Conservation (phyloP, 2,329 filamentous ascomycete species). For the Claviceps cyperi region DNA sequence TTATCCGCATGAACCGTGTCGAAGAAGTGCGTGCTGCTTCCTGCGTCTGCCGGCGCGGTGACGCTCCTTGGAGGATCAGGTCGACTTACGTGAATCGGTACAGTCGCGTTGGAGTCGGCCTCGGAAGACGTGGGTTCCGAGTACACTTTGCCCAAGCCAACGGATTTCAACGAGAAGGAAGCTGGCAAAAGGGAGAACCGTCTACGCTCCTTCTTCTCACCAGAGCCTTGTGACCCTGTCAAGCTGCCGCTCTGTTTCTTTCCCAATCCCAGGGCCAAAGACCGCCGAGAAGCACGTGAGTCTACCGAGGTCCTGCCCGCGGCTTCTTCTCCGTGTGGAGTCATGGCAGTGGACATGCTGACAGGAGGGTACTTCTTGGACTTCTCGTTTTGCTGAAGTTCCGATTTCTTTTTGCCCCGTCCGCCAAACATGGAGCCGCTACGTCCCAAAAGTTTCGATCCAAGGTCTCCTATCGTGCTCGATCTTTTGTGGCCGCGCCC, state of each 20-base stretch:
- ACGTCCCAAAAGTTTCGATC: conserved; percentile 73
- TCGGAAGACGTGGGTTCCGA: conserved; percentile 23
- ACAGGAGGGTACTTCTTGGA: conserved; percentile 71
- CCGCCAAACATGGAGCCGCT: conserved; percentile 70
- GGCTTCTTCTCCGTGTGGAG: conserved; percentile 38
- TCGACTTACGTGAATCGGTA: conserved; percentile 34
- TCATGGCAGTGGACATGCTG: conserved; percentile 66
- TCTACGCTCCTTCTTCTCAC: conserved; percentile 43
- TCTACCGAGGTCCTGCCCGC: conserved; percentile 50
- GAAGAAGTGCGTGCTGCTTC: conserved; percentile 23
- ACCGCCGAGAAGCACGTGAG: conserved; percentile 50
- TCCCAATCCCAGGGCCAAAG: conserved; percentile 53
- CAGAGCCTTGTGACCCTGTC: conserved; percentile 37
- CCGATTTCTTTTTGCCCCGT: conserved; percentile 35
- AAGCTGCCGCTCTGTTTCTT: conserved; percentile 60
- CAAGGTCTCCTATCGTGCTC: conserved; percentile 65
- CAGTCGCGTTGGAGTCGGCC: conserved; percentile 35
- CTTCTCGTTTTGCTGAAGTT: conserved; percentile 38
- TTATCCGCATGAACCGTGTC: conserved; percentile 26
- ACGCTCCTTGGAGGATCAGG: conserved; percentile 17
- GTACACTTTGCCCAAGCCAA: conserved; percentile 44
- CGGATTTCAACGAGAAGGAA: conserved; percentile 49
- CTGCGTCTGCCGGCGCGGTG: conserved; percentile 21
- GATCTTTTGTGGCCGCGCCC: conserved; percentile 51
- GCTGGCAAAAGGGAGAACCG: conserved; percentile 58